Base-by-base conservation (phyloP, 331 rosid species). In the Malus hybrid region DNA sequence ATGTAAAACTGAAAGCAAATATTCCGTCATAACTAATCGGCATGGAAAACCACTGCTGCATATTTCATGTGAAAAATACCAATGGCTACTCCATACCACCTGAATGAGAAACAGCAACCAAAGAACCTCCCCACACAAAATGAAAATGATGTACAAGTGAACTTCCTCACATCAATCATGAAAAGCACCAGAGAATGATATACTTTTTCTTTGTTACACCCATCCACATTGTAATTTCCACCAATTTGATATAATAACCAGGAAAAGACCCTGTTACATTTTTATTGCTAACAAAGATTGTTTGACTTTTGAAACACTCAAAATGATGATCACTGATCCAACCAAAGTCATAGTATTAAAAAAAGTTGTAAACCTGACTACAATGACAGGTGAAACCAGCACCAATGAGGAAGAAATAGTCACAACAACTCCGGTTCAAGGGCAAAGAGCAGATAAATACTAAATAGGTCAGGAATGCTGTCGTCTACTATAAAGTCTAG, bases 71-170 rank as follows among this genome's bases (percentile, higher is more conserved):
- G 48, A 1, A 57, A 60, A 22, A 36, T 46, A 33, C 27, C 12
- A 36, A 52, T 18, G 4, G 57, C 57, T 2, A 28, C 31, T 46
- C 56, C 10, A 27, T 54, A 57, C 56, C 11, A 7, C 22, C 55
- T 2, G 28, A 36, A 59, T 14, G 28, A 39, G 11, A 24, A 24
- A 70, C 28, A 31, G 10, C 18, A 2, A 27, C 22, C 8, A 6
- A 71, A 71, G 54, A 71, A 71, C 33, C 31, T 36, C 18, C 65
- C 68, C 46, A 10, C 56, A 18, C 31, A 73, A 73, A 73, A 60
- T 60, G 56, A 60, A 73, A 27, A 10, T 10, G 20, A 60, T 44
- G 28, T 9, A 24, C 32, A 73, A 42, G n/a, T 63, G 32, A 62
- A 42, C 15, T 60, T 28, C 29, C 60, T 42, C 69, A 4, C 78